Evolutionary conservation across 768 basidiomycete genomes (phyloP), one percentile per base, ranked within the genome.

Genomic region (Naganishia antarctica): DNA sequence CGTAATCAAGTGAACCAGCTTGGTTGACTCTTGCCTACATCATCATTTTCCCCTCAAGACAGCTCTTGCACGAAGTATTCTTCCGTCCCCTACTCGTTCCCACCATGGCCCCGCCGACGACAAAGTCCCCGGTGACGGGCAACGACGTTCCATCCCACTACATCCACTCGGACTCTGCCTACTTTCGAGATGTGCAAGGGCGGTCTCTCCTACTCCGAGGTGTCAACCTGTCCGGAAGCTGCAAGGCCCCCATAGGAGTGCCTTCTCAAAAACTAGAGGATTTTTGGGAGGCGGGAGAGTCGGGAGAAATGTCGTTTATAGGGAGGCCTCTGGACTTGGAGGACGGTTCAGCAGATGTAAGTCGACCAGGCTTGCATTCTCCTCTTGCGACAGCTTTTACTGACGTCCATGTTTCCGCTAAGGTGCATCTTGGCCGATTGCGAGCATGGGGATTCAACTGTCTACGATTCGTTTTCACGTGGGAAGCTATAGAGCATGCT

Each of bases 381-480:
- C 15, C 37, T 9, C 12, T 1, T 60, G 25, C 41, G 25, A 6
- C 9, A 6, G 21, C 25, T 23, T 4, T 7, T 4, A 25, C 23
- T 29, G 23, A 49, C 11, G 7, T 29, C 4, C 18, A 25, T 8
- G 25, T 26, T 12, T 28, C 23, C 9, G 90, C 89, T 4, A 87
- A 97, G 78, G 82, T 87, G 16, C 93, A 98, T 70, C 81, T 99
- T 0, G 82, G 85, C 3, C 81, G 96, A n/a, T 79, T 99, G 29
- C 82, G 83, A 66, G 88, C 87, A 0, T 99, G 93, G 94, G 96
- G 96, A 0, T 98, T 91, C 79, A 96, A 91, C 71, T 80, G 87
- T 73, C 78, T 98, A 18, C 80, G 87, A 44, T 90, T 79, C 78
- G 83, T 89, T 9, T 82, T 97, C n/a, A 86, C 89, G 0, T 99